Conservation (phyloP, 805 yeast species). For the Clavispora vitiphila region DNA sequence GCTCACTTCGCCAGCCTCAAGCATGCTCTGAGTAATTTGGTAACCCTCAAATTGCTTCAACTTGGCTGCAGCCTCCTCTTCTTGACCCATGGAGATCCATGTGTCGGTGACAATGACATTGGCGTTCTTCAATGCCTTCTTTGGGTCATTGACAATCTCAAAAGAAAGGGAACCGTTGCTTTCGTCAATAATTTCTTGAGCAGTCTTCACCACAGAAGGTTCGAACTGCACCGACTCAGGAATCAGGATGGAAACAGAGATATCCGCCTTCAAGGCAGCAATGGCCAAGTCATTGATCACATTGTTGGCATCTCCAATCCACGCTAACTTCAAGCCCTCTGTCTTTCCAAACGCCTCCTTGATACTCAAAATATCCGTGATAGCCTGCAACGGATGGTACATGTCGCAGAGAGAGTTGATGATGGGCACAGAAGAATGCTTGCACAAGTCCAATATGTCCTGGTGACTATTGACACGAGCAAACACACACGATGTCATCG, state of each 20-base stretch:
- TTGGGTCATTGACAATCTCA: constrained; percentile 66
- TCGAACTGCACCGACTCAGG: constrained; percentile 72
- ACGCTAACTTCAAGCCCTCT: constrained; percentile 69
- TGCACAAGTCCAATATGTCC: constrained; percentile 73
- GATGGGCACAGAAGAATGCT: constrained; percentile 82
- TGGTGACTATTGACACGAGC: constrained; percentile 90
- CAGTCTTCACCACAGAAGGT: constrained; percentile 46
- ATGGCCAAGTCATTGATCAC: constrained; percentile 90
- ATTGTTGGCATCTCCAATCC: constrained; percentile 97
- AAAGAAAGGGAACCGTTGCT: constrained; percentile 41
- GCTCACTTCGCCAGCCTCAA: constrained; percentile 52
- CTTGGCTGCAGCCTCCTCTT: constrained; percentile 64
- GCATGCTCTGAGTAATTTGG: constrained; percentile 71
- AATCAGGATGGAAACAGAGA: constrained; percentile 76
- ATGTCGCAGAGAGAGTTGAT: constrained; percentile 91
- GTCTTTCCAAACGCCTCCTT: constrained; percentile 65
- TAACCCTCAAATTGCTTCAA: constrained; percentile 80
- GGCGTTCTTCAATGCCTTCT: constrained; percentile 66
- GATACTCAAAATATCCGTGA: constrained; percentile 84
- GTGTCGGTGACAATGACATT: constrained; percentile 92
- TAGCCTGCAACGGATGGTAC: constrained; percentile 93
- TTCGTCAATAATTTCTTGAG: constrained; percentile 42
- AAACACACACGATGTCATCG: constrained; percentile 95
- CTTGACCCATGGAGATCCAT: constrained; percentile 98
- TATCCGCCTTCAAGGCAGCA: constrained; percentile 81